Evolutionary conservation across 2,329 filamentous ascomycete genomes (phyloP).

Genomic region (Diaporthe velutina): DNA sequence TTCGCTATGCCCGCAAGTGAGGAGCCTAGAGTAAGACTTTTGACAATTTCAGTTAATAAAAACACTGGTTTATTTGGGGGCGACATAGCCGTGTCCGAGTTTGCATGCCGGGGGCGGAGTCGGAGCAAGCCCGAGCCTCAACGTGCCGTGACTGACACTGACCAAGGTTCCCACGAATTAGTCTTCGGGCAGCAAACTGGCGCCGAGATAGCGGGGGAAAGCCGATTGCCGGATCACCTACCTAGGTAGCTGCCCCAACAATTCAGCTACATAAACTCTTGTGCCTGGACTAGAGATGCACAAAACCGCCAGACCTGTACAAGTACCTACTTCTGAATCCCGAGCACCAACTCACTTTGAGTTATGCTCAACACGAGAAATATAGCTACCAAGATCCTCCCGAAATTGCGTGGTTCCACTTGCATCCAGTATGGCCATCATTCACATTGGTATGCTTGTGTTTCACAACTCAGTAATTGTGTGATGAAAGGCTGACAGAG

Average conservation of each 20-base stretch:
- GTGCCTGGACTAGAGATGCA: not conserved
- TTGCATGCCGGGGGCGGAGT: not conserved
- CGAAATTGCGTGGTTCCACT: not conserved
- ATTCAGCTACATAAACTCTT: not conserved
- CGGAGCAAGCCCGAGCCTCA: conserved; percentile 6
- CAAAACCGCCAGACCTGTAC: not conserved
- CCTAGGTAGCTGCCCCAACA: not conserved
- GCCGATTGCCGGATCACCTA: not conserved
- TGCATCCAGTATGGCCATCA: conserved; percentile 6
- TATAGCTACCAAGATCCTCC: not conserved
- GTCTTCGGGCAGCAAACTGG: not conserved
- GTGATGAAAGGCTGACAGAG: not conserved
- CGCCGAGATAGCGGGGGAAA: conserved; percentile 18
- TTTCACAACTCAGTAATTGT: too few species aligned
- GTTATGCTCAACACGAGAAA: not conserved
- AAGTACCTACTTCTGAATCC: not conserved
- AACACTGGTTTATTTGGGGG: not conserved
- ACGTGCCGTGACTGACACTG: not conserved
- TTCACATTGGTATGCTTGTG: conserved; percentile 4
- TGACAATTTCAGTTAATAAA: not conserved
- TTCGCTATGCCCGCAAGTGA: not conserved
- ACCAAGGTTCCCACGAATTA: not conserved
- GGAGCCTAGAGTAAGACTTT: not conserved
- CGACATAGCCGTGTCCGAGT: not conserved
- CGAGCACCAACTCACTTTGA: not conserved